These are phyloP conservation scores for Penicillium sumatraense DNA, from an alignment of 2,329 filamentous ascomycete species.

Conservation along the genomic window DNA sequence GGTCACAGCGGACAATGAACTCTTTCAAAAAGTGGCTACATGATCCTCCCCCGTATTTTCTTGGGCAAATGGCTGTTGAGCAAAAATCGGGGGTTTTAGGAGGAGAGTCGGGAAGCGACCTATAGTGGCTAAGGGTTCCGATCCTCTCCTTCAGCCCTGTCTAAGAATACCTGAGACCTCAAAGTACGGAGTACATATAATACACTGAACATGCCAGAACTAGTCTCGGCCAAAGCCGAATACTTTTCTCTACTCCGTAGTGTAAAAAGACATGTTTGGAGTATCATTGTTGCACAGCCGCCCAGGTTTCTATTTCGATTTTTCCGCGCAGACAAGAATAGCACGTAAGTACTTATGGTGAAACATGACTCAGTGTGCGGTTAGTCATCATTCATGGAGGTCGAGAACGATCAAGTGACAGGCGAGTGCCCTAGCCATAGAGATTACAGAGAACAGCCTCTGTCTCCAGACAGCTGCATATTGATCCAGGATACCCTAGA, in stretches of 20 bases:
- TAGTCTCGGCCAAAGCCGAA: not conserved
- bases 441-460: no score
- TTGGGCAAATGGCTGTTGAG: conserved; percentile 28
- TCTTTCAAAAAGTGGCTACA: conserved; percentile 23
- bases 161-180: conserved; percentile 15
- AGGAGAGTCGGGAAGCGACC: conserved; percentile 16
- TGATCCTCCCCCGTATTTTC: conserved; percentile 29
- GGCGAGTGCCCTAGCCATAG: no score
- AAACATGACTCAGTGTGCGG: not conserved
- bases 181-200: conserved; percentile 1
- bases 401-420: no score
- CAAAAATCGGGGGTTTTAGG: conserved; percentile 39
- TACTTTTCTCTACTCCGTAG: not conserved
- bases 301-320: not conserved
- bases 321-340: conserved; percentile 5
- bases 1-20: not conserved
- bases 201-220: not conserved
- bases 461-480: not conserved
- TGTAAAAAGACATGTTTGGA: no score
- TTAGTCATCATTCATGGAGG: not conserved
- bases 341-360: conserved; percentile 1
- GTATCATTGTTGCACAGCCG: not conserved
- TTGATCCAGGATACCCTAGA: not conserved
- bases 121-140: conserved; percentile 20
- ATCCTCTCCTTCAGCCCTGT: conserved; percentile 27